Evolutionary conservation across 179 eudicot genomes (phyloP), one percentile per base, ranked within the genome.

Genomic region (Spinacia oleracea): DNA sequence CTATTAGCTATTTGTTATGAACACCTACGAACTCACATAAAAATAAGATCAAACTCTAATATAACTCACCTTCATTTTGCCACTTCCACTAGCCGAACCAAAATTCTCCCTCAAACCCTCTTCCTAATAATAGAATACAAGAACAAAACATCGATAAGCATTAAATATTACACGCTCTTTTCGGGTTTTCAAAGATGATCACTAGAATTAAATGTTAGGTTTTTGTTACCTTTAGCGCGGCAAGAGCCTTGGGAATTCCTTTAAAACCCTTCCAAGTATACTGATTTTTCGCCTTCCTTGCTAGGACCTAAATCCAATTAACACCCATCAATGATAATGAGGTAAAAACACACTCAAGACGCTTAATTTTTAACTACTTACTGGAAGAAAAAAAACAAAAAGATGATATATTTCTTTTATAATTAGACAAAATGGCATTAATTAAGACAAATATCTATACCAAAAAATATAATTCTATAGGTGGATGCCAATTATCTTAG

Each of bases 251-350:
- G 0, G 99, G 98, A 65, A 93, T 88, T 20, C 80, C 97, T 45
- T 86, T 87, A 77, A 90, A 90, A 45, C 99, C 98, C 77, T 87
- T 92, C 98, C 98, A 93, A 15, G 90, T 74, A 83, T 94, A 92
- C 66, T 86, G 87, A 81, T 92, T 94, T 79, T 96, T 96, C 1
- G 94, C 98, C 82, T 86, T 90, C 77, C 92, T 87, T 21, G 92
- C 73, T 73, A 96, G 81, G 65, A 96, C 89, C 99, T 94, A 81
- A 79, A 76, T 27, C 62, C 77, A 77, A 38, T 60, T 5, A 42
- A 62, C 21, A 73, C 67, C 53, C 35, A 70, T 43, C 70, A 16
- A 23, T 56, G 15, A 77, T 66, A 38, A 42, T 15, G 51, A 51
- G 11, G 40, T 51, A 32, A 51, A 66, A 9, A 66, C 45, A 31